phyloP scores from a whole-genome alignment of 1,284 basidiomycete genomes.

The Laetiporus sulphureus region DNA sequence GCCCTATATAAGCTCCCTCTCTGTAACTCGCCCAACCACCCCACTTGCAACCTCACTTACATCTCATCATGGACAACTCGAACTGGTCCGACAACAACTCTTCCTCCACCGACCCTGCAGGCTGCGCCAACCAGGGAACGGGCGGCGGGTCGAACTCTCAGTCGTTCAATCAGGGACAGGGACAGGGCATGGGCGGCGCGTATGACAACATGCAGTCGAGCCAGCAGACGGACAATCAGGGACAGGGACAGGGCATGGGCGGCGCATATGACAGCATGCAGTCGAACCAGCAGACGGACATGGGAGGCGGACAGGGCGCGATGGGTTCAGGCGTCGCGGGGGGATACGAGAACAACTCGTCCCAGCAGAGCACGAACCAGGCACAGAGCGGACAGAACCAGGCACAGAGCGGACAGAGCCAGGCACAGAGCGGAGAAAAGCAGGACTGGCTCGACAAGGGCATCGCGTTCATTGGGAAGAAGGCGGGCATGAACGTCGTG shows the following conservation, averaged over 20 bases:
- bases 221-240: too few species aligned
- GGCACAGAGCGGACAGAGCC: slow-evolving; percentile 6
- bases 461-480: slow-evolving; percentile 17
- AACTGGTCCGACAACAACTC: slow-evolving; percentile 2
- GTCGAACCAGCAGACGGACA: slow-evolving; percentile 8
- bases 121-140: slow-evolving; percentile 11
- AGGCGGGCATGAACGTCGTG: slow-evolving; percentile 23
- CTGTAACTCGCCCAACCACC: not conserved
- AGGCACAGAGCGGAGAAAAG: slow-evolving; percentile 14
- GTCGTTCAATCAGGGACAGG: slow-evolving; percentile 11
- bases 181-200: slow-evolving; percentile 10
- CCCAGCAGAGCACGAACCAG: slow-evolving; percentile 3
- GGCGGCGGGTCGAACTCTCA: slow-evolving; percentile 10
- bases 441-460: slow-evolving; percentile 28
- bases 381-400: slow-evolving; percentile 2
- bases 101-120: slow-evolving; percentile 10
- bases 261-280: slow-evolving; percentile 16
- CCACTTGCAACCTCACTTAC: not conserved
- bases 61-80: slow-evolving; percentile 5
- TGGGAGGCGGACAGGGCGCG: slow-evolving; percentile 15
- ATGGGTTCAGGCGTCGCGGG: slow-evolving; percentile 10
- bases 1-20: not conserved
- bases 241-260: slow-evolving; percentile 9
- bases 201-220: slow-evolving; percentile 15
- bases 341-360: slow-evolving; percentile 8